A percentile compares a stretch with the other conserved stretches of the same genome.
Evolutionary conservation across 192 early-diverging fungal species (phyloP).

Genomic region (Entophlyctis luteolus): DNA sequence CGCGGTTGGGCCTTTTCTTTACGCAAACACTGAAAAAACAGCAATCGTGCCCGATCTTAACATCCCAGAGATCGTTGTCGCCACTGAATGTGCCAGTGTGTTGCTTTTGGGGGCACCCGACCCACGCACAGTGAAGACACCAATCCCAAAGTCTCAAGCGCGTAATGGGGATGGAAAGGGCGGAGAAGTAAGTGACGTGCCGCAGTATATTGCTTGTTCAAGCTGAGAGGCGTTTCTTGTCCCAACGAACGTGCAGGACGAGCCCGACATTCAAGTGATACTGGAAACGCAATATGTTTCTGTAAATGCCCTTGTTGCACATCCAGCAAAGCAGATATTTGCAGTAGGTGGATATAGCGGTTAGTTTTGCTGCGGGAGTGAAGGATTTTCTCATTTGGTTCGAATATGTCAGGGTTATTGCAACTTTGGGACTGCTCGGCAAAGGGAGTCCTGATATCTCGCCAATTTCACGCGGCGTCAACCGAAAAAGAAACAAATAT

Average conservation of each 20-base stretch:
- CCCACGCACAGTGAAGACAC: background rate
- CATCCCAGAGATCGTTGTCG: slow-evolving; percentile 46
- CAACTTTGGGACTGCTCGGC: slow-evolving; percentile 48
- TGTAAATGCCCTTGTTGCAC: slow-evolving; percentile 35
- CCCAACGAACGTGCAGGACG: background rate
- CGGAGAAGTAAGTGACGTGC: background rate
- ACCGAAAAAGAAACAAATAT: slow-evolving; percentile 22
- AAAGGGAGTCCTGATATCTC: slow-evolving; percentile 28
- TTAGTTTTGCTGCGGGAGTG: background rate
- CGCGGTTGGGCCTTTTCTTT: background rate
- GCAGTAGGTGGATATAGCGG: slow-evolving; percentile 44
- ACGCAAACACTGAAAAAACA: background rate
- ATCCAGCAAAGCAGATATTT: slow-evolving; percentile 39
- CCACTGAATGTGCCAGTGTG: slow-evolving; percentile 36
- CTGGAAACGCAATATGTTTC: slow-evolving; percentile 40
- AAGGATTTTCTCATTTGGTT: background rate
- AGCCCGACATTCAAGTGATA: slow-evolving; percentile 25
- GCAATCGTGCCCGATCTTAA: slow-evolving; percentile 25
- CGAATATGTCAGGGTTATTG: slow-evolving; percentile 28
- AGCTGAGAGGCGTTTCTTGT: background rate
- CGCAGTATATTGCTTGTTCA: too few relatives aligned
- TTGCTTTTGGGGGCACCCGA: slow-evolving; percentile 23
- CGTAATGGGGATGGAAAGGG: background rate
- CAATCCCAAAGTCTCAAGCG: background rate
- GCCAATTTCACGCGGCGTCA: slow-evolving; percentile 33